Evolutionary conservation across 805 yeast species (phyloP).

Genomic region (Helenozyma rhizophorensis): DNA sequence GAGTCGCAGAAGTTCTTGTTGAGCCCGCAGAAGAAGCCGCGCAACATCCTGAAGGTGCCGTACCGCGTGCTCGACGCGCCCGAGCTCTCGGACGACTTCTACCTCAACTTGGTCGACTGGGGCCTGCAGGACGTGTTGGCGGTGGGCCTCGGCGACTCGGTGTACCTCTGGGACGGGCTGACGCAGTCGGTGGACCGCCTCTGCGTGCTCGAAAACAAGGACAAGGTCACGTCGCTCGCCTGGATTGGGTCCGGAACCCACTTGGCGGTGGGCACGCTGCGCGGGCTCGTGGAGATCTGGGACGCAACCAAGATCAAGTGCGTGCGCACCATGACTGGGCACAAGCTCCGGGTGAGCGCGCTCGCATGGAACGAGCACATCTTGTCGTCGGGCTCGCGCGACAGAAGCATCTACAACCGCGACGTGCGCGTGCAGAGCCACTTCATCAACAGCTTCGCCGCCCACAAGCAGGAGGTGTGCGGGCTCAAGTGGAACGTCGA

Average conservation of each 20-base stretch:
- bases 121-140: slow-evolving; percentile 84
- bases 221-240: slow-evolving; percentile 73
- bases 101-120: slow-evolving; percentile 92
- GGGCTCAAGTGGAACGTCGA: slow-evolving; percentile 92
- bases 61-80: slow-evolving; percentile 95
- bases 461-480: slow-evolving; percentile 92
- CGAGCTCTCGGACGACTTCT: slow-evolving; percentile 88
- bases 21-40: slow-evolving; percentile 74
- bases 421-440: slow-evolving; percentile 89
- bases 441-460: slow-evolving; percentile 62
- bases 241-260: slow-evolving; percentile 97
- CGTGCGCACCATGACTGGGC: slow-evolving; percentile 90
- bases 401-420: slow-evolving; percentile 76
- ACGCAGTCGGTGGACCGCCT: slow-evolving; percentile 79
- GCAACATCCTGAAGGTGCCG: slow-evolving; percentile 82
- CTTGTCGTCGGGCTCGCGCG: slow-evolving; percentile 82
- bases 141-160: slow-evolving; percentile 85
- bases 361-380: slow-evolving; percentile 94
- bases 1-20: slow-evolving; percentile 77
- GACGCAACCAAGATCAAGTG: slow-evolving; percentile 81
- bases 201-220: slow-evolving; percentile 67
- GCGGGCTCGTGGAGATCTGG: slow-evolving; percentile 91
- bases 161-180: slow-evolving; percentile 86
- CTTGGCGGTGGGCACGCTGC: slow-evolving; percentile 83
- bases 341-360: slow-evolving; percentile 76